Base-by-base conservation (phyloP, 2,329 filamentous ascomycete species). In the Phoma herbarum region DNA sequence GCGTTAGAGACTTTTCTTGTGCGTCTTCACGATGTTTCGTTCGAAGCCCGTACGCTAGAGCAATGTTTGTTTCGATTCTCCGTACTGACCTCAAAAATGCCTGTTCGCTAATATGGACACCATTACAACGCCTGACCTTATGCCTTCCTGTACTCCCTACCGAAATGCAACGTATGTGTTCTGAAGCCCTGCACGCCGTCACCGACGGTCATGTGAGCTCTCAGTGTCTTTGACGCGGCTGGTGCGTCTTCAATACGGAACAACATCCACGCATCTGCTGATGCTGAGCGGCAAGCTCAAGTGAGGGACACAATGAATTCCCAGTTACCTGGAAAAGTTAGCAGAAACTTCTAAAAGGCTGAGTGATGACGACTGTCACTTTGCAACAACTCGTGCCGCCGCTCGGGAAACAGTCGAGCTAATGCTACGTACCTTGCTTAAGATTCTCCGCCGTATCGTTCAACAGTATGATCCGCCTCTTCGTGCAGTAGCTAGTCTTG, bases 401-500 rank as follows among this genome's bases (percentile, higher is more conserved):
- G n/a, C 22, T 39, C 7, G 9, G 9, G 12, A 42, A 10, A 18
- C 14, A 49, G 14, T 23, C 20, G 20, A 22, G 4, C 14, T 9
- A 42, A 10, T 2, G 10, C 16, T 10, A 83, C 86, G 78, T 84
- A 95, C 94, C 90, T 74, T 91, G 88, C 68, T 91, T 93, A 51
- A 99, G 81, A 69, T 96, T 97, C 66, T 97, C 90, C 0, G 95
- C 95, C 2, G 95, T 98, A 70, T 97, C 92, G 54, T 93, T 92
- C 20, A 99, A 83, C 10, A 99, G 77, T 64, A 98, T 97, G 23
- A 97, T 85, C 43, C 95, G 86, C 52, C 95, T 86, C 78, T 95
- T 94, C 77, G 91, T 97, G 81, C 96, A 99, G 77, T 99, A 99
- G 0, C 93, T 87, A 4, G 94, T 99, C 84, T 97, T 98, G 78